These are phyloP conservation scores for Mycena floridula DNA, from an alignment of 768 basidiomycete genomes.

Conservation along the genomic window DNA sequence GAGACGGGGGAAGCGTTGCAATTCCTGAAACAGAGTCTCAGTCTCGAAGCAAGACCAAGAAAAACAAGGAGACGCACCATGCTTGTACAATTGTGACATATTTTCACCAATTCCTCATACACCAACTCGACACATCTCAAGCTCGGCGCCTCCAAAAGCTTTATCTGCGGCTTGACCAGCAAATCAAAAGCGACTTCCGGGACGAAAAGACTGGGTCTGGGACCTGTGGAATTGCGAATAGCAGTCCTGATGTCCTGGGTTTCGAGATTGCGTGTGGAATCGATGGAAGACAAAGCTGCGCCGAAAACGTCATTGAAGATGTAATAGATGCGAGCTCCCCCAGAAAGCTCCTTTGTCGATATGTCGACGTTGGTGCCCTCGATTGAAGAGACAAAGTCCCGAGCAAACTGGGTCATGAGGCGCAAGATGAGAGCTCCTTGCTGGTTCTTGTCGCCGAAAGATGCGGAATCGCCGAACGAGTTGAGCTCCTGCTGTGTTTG, in stretches of 20 bases:
- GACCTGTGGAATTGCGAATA: slow-evolving; percentile 97
- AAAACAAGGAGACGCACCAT: slow-evolving; percentile 42
- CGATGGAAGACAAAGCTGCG: slow-evolving; percentile 80
- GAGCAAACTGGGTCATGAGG: slow-evolving; percentile 97
- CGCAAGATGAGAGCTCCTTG: slow-evolving; percentile 88
- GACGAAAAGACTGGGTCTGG: slow-evolving; percentile 91
- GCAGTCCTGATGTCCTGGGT: slow-evolving; percentile 96
- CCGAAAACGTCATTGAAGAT: slow-evolving; percentile 99
- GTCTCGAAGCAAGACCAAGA: not conserved
- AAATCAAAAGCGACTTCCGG: slow-evolving; percentile 97
- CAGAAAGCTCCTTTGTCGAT: slow-evolving; percentile 96
- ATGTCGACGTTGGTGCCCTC: slow-evolving; percentile 96
- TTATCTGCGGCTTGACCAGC: slow-evolving; percentile 97
- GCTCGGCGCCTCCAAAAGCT: slow-evolving; percentile 90
- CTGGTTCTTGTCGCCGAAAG: slow-evolving; percentile 87
- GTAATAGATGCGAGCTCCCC: slow-evolving; percentile 97
- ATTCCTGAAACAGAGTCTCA: slow-evolving; percentile 51
- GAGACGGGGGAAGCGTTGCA: slow-evolving; percentile 90
- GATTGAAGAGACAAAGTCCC: slow-evolving; percentile 94
- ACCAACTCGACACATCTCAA: slow-evolving; percentile 95
- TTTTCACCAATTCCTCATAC: slow-evolving; percentile 98
- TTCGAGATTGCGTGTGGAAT: slow-evolving; percentile 87
- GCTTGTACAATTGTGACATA: slow-evolving; percentile 97
- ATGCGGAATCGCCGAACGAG: slow-evolving; percentile 90
- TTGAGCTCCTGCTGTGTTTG: slow-evolving; percentile 98